Percentiles rank a stretch among this genome's conserved stretches.
These are phyloP conservation scores for Penicillium sp. DNA, from an alignment of 2,329 filamentous ascomycete genomes.

Conservation along the genomic window DNA sequence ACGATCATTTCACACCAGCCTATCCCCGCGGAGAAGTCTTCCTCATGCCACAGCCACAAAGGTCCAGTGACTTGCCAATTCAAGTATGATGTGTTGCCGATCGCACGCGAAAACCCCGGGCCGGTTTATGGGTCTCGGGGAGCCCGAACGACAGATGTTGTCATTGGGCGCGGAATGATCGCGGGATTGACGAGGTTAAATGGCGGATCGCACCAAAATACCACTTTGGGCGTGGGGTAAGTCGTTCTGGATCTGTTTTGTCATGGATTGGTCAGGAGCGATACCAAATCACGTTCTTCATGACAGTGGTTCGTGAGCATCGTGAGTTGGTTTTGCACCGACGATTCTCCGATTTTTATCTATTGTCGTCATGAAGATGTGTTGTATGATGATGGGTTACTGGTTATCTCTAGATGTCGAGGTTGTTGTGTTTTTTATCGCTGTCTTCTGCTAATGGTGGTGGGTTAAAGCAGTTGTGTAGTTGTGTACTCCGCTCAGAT, in stretches of 20 bases:
- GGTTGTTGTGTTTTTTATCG: no score
- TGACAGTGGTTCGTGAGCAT: not conserved
- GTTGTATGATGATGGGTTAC: not conserved
- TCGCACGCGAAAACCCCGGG: not conserved
- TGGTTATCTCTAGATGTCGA: not conserved
- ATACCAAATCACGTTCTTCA: not conserved
- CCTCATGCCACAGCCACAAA: not conserved
- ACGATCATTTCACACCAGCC: not conserved
- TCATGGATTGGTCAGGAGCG: not conserved
- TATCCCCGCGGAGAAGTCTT: not conserved
- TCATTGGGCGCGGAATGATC: not conserved
- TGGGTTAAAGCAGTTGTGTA: not conserved
- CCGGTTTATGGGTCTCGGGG: not conserved
- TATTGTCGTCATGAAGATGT: not conserved
- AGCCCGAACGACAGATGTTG: not conserved
- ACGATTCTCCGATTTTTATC: not conserved
- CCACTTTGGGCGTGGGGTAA: not conserved
- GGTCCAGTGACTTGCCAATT: not conserved
- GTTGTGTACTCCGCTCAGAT: not conserved
- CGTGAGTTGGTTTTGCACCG: not conserved
- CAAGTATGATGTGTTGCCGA: not conserved
- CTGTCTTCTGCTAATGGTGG: no score
- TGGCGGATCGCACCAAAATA: no score
- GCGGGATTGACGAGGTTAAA: not conserved
- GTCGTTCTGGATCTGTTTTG: not conserved